Conservation (phyloP, 2,329 filamentous ascomycete genomes). For the Epichloe gansuensis region DNA sequence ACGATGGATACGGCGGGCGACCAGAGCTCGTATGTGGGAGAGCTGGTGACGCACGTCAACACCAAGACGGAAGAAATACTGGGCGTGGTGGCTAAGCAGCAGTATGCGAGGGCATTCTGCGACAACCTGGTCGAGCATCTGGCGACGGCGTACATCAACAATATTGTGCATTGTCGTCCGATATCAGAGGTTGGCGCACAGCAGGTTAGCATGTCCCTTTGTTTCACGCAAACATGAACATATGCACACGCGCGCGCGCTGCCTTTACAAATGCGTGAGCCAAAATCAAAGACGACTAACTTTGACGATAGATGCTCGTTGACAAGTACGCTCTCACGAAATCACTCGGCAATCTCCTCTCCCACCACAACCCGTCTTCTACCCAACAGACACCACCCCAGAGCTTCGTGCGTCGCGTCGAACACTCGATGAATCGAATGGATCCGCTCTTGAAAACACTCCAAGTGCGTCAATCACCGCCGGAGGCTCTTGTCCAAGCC, state of each 20-base stretch:
- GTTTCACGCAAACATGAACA: not conserved
- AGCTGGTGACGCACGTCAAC: conserved; percentile 64
- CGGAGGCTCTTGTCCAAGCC: conserved; percentile 88
- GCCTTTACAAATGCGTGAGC: not conserved
- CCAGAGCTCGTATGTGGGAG: conserved; percentile 81
- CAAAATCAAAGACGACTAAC: not conserved
- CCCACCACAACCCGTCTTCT: conserved; percentile 40
- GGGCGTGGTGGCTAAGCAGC: conserved; percentile 68
- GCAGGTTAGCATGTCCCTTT: conserved; percentile 42
- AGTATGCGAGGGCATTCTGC: conserved; percentile 88
- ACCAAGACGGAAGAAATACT: conserved; percentile 62
- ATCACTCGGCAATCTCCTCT: conserved; percentile 58
- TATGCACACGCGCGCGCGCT: not conserved
- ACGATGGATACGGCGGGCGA: conserved; percentile 88
- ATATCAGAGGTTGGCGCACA: conserved; percentile 91
- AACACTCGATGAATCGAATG: conserved; percentile 69
- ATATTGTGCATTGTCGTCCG: conserved; percentile 77
- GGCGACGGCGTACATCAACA: conserved; percentile 64
- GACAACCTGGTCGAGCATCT: conserved; percentile 90
- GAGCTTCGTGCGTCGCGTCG: conserved; percentile 76
- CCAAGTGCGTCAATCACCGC: conserved; percentile 81
- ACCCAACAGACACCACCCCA: conserved; percentile 30
- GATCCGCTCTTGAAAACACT: conserved; percentile 92
- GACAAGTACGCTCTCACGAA: conserved; percentile 88
- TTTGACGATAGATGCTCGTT: conserved; percentile 61